Evolutionary conservation across 1,139 yeast species (phyloP).

Genomic region (Candida sp.): DNA sequence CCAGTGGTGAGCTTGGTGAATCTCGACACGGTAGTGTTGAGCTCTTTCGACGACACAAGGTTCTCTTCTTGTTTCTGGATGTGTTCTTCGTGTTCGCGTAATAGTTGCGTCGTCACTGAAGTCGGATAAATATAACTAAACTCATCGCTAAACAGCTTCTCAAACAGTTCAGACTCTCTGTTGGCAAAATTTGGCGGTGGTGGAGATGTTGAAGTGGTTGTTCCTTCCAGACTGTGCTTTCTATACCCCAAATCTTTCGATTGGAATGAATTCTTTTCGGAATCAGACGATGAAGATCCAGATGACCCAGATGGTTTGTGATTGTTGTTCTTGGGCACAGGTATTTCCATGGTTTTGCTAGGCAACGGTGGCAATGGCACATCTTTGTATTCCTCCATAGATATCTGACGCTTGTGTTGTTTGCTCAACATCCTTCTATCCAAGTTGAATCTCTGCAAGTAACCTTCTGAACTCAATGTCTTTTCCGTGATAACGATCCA

Average conservation of each 20-base stretch:
- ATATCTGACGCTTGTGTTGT: conserved; percentile 17
- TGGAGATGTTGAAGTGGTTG: not conserved
- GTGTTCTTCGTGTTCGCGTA: conserved; percentile 22
- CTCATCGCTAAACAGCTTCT: conserved; percentile 15
- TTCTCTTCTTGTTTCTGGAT: conserved; percentile 10
- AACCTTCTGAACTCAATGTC: conserved; percentile 50
- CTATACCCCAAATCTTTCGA: conserved; percentile 2
- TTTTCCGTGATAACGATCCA: conserved; percentile 85
- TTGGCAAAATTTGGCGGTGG: conserved; percentile 1
- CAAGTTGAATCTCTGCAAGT: conserved; percentile 28
- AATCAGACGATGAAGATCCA: not conserved
- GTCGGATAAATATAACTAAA: conserved; percentile 15
- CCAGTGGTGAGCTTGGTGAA: conserved; percentile 12
- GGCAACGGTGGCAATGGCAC: conserved; percentile 39
- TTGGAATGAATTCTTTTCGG: conserved; percentile 1
- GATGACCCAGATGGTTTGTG: not conserved
- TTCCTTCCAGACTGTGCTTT: not conserved
- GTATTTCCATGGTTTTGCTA: conserved; percentile 4
- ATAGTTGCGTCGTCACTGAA: conserved; percentile 11
- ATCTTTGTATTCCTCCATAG: conserved; percentile 25
- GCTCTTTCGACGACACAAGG: conserved; percentile 2
- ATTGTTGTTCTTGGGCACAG: not conserved
- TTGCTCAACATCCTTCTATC: conserved; percentile 7
- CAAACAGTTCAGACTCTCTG: conserved; percentile 9
- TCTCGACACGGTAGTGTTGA: conserved; percentile 9